Evolutionary conservation across 495 filamentous ascomycete genomes (phyloP).

Genomic region (Tuber aestivum): DNA sequence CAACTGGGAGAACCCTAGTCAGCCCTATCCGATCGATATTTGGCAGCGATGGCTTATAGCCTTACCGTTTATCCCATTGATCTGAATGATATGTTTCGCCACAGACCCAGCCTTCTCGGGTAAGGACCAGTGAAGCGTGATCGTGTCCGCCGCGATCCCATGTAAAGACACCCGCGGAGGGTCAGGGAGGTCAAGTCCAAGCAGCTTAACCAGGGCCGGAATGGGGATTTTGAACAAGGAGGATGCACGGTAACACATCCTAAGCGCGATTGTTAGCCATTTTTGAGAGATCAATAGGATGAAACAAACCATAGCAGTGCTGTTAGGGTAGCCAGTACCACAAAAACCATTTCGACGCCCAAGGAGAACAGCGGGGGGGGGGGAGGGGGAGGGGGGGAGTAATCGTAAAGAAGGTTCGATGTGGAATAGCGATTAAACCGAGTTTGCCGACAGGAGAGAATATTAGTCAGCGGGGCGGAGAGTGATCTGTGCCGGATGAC

Average conservation of each 20-base stretch:
- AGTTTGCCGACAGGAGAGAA: not conserved
- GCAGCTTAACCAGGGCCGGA: slow-evolving; percentile 76
- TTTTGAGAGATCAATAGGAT: not conserved
- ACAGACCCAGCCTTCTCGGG: slow-evolving; percentile 70
- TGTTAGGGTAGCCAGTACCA: not conserved
- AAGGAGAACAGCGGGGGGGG: not conserved
- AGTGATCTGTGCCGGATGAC: not conserved
- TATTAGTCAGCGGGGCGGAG: not conserved
- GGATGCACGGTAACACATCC: slow-evolving; percentile 75
- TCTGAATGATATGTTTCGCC: slow-evolving; percentile 79
- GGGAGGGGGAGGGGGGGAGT: not conserved
- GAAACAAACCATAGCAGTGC: not conserved
- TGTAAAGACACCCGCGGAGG: slow-evolving; percentile 88
- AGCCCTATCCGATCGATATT: not conserved
- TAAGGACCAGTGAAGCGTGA: slow-evolving; percentile 86
- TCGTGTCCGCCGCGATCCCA: slow-evolving; percentile 75
- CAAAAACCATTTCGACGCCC: not conserved
- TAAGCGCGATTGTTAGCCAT: slow-evolving; percentile 37
- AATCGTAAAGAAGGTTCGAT: not conserved
- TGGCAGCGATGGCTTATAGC: slow-evolving; percentile 12
- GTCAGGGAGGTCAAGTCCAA: slow-evolving; percentile 88
- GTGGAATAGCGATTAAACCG: not conserved
- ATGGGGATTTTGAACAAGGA: slow-evolving; percentile 84
- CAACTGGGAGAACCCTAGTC: slow-evolving; percentile 52
- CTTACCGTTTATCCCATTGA: slow-evolving; percentile 86